phyloP scores from a whole-genome alignment of 768 basidiomycete species.

The Lanmaoa pseudosensibilis region DNA sequence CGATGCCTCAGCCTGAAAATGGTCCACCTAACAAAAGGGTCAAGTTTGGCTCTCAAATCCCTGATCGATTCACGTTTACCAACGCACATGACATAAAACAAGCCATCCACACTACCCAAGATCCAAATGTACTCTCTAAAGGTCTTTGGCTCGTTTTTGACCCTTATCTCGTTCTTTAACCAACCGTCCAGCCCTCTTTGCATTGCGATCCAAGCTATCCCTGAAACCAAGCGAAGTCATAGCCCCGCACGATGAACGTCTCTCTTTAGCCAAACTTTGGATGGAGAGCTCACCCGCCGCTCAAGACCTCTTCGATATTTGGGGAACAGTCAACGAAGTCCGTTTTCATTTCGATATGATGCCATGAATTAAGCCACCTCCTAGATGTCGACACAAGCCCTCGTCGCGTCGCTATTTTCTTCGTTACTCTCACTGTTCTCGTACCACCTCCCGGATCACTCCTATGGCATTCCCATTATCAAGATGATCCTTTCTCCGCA shows the following conservation, averaged over 20 bases:
- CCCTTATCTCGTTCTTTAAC: neutral
- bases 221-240: conserved; percentile 51
- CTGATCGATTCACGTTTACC: conserved; percentile 16
- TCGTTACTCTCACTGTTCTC: conserved; percentile 63
- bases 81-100: conserved; percentile 26
- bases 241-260: conserved; percentile 55
- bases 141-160: conserved; percentile 14
- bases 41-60: conserved; percentile 15
- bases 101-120: conserved; percentile 16
- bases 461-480: conserved; percentile 60
- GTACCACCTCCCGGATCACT: conserved; percentile 67
- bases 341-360: conserved; percentile 15
- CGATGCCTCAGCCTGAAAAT: conserved; percentile 18
- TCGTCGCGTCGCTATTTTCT: conserved; percentile 54
- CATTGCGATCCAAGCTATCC: conserved; percentile 57
- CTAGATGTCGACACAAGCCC: conserved; percentile 44
- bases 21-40: conserved; percentile 23
- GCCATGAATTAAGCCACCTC: neutral
- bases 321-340: conserved; percentile 57
- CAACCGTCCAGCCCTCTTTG: conserved; percentile 40
- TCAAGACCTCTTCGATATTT: conserved; percentile 60
- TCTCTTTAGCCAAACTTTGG: conserved; percentile 63
- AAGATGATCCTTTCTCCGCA: conserved; percentile 56
- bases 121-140: conserved; percentile 18
- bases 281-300: conserved; percentile 55